phyloP scores from a whole-genome alignment of 129 eudicot species.

The Helichrysum umbraculigerum region DNA sequence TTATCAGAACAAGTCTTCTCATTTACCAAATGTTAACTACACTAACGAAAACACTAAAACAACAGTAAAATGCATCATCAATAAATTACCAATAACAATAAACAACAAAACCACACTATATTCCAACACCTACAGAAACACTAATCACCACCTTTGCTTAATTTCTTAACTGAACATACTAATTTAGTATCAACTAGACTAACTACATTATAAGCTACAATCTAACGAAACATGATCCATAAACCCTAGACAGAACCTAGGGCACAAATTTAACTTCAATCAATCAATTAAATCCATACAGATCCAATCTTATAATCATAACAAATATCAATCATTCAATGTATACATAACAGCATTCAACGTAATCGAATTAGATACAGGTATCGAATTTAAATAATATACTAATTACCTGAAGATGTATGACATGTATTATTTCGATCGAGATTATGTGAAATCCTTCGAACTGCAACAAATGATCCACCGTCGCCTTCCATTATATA shows the following conservation, averaged over 20 bases:
- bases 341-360: not conserved
- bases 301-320: conserved; percentile 34
- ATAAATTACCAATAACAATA: conserved; percentile 14
- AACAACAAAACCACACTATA: not conserved
- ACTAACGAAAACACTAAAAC: not conserved
- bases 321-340: no score
- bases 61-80: conserved; percentile 3
- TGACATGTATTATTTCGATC: conserved; percentile 73
- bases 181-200: no score
- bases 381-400: no score
- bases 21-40: not conserved
- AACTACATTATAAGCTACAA: not conserved
- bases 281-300: conserved; percentile 27
- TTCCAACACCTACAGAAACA: conserved; percentile 11
- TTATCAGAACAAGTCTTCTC: conserved; percentile 28
- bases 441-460: conserved; percentile 79
- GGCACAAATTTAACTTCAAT: not conserved
- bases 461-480: conserved; percentile 93
- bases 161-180: not conserved
- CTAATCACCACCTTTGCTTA: not conserved
- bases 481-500: conserved; percentile 53
- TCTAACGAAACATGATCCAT: not conserved
- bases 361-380: not conserved
- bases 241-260: not conserved
- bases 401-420: conserved; percentile 61